phyloP scores from a whole-genome alignment of 2,329 filamentous ascomycete genomes.

The Allantophomopsis lycopodina region DNA sequence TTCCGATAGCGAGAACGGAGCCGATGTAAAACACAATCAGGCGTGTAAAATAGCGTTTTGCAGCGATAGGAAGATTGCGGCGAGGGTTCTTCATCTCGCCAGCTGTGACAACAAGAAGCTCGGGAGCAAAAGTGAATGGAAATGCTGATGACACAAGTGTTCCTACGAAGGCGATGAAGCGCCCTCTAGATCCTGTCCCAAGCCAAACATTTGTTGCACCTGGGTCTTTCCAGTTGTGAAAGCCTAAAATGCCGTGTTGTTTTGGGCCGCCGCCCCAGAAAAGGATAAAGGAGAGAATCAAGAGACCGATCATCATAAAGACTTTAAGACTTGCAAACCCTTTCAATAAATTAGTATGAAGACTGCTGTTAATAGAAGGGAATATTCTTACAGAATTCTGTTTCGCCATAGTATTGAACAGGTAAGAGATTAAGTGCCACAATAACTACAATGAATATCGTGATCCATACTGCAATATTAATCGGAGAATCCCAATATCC shows the following conservation, averaged over 20 bases:
- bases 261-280: slow-evolving; percentile 20
- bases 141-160: slow-evolving; percentile 31
- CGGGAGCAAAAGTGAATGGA: slow-evolving; percentile 33
- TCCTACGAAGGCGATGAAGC: slow-evolving; percentile 36
- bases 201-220: slow-evolving; percentile 28
- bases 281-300: slow-evolving; percentile 19
- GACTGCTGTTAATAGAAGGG: background rate
- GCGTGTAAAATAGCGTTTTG: slow-evolving; percentile 45
- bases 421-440: slow-evolving; percentile 26
- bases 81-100: slow-evolving; percentile 44
- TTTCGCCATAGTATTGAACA: slow-evolving; percentile 43
- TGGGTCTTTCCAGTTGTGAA: slow-evolving; percentile 33
- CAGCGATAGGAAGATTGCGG: slow-evolving; percentile 44
- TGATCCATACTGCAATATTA: slow-evolving; percentile 26
- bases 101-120: slow-evolving; percentile 38
- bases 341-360: background rate
- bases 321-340: slow-evolving; percentile 18
- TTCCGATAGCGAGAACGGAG: slow-evolving; percentile 28
- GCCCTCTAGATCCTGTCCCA: slow-evolving; percentile 25
- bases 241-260: slow-evolving; percentile 19
- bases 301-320: slow-evolving; percentile 16
- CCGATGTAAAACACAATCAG: slow-evolving; percentile 43
- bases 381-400: slow-evolving; percentile 32
- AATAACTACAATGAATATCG: slow-evolving; percentile 23
- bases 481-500: slow-evolving; percentile 26